A percentile compares a stretch with the other conserved stretches of the same genome.
Conservation (phyloP, 169 alveolate genomes). For the Neospora caninum region DNA sequence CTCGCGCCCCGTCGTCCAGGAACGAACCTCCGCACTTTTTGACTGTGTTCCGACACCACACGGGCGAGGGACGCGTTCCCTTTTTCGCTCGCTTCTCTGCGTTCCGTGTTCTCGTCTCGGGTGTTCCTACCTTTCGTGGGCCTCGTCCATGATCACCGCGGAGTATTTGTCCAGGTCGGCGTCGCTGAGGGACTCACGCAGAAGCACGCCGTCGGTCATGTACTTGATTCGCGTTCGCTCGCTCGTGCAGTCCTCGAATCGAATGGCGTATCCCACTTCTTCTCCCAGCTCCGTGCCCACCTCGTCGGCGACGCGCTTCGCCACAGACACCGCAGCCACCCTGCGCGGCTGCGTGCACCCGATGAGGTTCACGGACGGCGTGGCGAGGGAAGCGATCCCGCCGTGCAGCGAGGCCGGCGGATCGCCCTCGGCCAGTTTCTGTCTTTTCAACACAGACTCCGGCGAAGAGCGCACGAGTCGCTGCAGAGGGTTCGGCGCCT, state of each 20-base stretch:
- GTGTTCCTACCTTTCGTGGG: constrained; percentile 99
- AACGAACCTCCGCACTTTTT: no score
- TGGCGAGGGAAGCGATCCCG: not conserved
- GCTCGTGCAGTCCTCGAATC: constrained; percentile 99
- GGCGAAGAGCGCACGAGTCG: constrained; percentile 7
- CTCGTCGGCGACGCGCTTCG: constrained; percentile 99
- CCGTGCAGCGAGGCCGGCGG: no score
- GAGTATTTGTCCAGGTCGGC: constrained; percentile 96
- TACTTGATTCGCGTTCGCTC: constrained; percentile 95
- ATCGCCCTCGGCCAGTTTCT: no score
- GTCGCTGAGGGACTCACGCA: constrained; percentile 98
- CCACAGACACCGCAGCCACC: constrained; percentile 99
- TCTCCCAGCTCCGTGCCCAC: constrained; percentile 95
- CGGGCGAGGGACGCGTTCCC: not conserved
- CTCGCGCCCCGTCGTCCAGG: no score
- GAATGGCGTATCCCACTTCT: constrained; percentile 97
- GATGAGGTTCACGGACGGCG: constrained; percentile 76
- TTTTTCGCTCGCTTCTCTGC: not conserved
- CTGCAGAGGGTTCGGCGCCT: not conserved
- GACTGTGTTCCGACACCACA: no score
- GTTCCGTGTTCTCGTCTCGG: not conserved
- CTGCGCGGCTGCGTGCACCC: constrained; percentile 99
- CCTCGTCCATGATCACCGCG: constrained; percentile 99
- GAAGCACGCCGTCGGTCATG: constrained; percentile 99
- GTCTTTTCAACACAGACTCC: constrained; percentile 73